These are phyloP conservation scores for Globisporangium irregulare DNA, from an alignment of 352 stramenopile species.

Conservation along the genomic window DNA sequence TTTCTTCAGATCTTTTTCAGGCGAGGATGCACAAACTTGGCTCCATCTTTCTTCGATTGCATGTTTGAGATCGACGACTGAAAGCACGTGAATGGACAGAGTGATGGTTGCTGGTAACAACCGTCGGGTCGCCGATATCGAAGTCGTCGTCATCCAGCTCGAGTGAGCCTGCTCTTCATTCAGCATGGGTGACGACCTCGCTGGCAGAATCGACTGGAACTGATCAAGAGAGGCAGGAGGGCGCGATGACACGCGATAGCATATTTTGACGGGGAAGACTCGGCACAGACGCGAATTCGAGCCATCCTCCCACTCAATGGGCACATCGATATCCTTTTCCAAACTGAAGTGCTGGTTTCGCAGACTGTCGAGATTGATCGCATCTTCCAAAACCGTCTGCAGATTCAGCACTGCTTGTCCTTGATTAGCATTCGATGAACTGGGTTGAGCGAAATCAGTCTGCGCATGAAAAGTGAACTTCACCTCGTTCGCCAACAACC, in stretches of 20 bases:
- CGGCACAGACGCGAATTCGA: not conserved
- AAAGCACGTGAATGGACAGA: constrained; percentile 8
- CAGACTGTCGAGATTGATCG: not conserved
- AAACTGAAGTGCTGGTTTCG: not conserved
- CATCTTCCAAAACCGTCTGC: not conserved
- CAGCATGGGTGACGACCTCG: not conserved
- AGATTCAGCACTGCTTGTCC: constrained; percentile 30
- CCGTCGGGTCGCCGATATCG: constrained; percentile 7
- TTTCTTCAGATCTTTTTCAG: constrained; percentile 9
- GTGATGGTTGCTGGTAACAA: constrained; percentile 9
- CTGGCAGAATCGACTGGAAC: not conserved
- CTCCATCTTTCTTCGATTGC: constrained; percentile 14
- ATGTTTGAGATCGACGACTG: constrained; percentile 12
- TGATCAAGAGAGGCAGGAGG: too few relatives aligned
- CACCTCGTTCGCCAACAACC: constrained; percentile 19
- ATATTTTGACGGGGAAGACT: constrained; percentile 9
- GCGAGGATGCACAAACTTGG: constrained; percentile 3
- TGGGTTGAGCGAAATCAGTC: constrained; percentile 24
- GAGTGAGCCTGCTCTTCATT: not conserved
- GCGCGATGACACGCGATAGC: constrained; percentile 8
- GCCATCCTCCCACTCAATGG: constrained; percentile 8
- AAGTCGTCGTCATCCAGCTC: not conserved
- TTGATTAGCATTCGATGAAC: constrained; percentile 12
- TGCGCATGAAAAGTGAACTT: constrained; percentile 23
- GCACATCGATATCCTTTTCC: constrained; percentile 7